phyloP scores from a whole-genome alignment of 2,329 filamentous ascomycete genomes.

The Lasiodiplodia gonubiensis region DNA sequence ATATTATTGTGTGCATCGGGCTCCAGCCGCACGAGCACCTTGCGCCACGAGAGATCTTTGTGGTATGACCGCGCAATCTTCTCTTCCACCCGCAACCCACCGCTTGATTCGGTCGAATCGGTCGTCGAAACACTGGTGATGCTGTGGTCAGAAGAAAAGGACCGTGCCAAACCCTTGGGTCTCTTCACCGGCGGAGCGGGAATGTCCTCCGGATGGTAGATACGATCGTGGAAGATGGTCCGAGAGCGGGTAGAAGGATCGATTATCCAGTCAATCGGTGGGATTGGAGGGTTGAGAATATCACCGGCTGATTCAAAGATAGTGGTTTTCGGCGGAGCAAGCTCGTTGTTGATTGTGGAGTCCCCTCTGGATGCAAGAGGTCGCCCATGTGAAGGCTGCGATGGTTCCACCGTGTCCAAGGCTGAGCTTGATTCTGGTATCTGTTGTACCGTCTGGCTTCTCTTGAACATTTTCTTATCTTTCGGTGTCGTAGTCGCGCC shows the following conservation, averaged over 20 bases:
- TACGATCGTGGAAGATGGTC: conserved; percentile 94
- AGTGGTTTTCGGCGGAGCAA: conserved; percentile 84
- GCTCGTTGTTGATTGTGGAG: conserved; percentile 55
- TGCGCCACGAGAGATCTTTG: conserved; percentile 88
- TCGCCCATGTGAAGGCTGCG: background rate
- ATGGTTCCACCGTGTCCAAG: background rate
- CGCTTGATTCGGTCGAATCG: conserved; percentile 36
- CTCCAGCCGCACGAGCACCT: conserved; percentile 92
- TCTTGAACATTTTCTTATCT: conserved; percentile 63
- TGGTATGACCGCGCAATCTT: conserved; percentile 98
- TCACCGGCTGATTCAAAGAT: conserved; percentile 96
- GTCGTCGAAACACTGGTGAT: conserved; percentile 26
- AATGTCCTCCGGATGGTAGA: conserved; percentile 94
- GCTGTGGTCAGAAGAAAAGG: conserved; percentile 48
- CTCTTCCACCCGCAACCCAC: conserved; percentile 89
- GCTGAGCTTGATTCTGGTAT: conserved; percentile 35
- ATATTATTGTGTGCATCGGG: conserved; percentile 99
- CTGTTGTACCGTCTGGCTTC: conserved; percentile 74
- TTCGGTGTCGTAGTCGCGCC: conserved; percentile 69
- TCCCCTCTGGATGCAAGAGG: conserved; percentile 34
- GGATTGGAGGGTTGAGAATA: conserved; percentile 86
- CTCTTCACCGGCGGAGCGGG: conserved; percentile 71
- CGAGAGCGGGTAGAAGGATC: conserved; percentile 81
- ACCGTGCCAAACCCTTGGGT: conserved; percentile 38
- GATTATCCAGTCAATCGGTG: conserved; percentile 78